Conservation (phyloP, 805 yeast genomes). For the Starmerella geochares region DNA sequence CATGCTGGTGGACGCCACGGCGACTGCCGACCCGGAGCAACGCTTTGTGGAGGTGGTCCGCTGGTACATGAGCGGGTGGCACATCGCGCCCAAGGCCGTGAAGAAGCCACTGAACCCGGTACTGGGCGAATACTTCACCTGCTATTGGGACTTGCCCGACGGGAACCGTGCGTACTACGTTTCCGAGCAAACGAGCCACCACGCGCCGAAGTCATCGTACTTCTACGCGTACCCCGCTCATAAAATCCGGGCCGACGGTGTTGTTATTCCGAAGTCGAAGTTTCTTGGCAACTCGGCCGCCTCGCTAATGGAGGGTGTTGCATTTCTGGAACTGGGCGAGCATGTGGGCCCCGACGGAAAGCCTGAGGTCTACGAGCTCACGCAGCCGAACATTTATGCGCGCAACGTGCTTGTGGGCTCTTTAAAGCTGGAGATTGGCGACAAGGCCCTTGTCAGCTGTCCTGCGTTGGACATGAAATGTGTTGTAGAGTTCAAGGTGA, state of each 20-base stretch:
- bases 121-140: conserved; percentile 77
- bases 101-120: conserved; percentile 95
- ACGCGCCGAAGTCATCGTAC: conserved; percentile 95
- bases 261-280: conserved; percentile 73
- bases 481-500: conserved; percentile 86
- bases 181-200: conserved; percentile 93
- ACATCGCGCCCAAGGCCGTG: conserved; percentile 96
- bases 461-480: conserved; percentile 49
- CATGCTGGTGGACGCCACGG: conserved; percentile 59
- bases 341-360: conserved; percentile 36
- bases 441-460: conserved; percentile 70
- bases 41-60: conserved; percentile 66
- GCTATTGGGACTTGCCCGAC: conserved; percentile 84
- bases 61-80: conserved; percentile 96
- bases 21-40: conserved; percentile 45
- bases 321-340: conserved; percentile 48
- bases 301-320: conserved; percentile 90
- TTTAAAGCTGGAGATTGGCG: conserved; percentile 84
- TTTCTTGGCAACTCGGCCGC: conserved; percentile 95
- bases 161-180: conserved; percentile 65
- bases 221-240: conserved; percentile 76
- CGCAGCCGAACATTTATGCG: conserved; percentile 95
- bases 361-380: conserved; percentile 63
- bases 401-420: conserved; percentile 88
- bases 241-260: conserved; percentile 78